Evolutionary conservation across 495 filamentous ascomycete genomes (phyloP), one percentile per base, ranked within the genome.

Genomic region (Hyaloscypha hepaticicola): DNA sequence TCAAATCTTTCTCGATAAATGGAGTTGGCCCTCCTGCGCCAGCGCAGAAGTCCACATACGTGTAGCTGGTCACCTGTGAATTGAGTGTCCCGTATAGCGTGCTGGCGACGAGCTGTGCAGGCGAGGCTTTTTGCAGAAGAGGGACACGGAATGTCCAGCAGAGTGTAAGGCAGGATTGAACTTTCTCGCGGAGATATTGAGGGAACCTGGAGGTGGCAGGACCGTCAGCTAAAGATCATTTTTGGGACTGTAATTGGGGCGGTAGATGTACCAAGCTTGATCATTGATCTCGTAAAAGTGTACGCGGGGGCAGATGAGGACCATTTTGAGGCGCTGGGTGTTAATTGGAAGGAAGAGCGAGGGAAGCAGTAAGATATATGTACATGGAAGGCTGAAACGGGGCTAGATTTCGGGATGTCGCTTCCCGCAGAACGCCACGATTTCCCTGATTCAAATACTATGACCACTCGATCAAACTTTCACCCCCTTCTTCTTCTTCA

Each of bases 41-140:
- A 21, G 89, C 86, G 73, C 88, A 90, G 74, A 91, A 88, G 74
- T 93, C 90, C 58, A 91, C 82, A 63, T 89, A 84, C 21, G 80
- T 82, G 70, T 85, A 82, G 7, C 69, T 77, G 29, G 76, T 77
- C 1, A 78, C 69, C 45, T 75, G 70, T 31, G 52, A 26, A 28
- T 66, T 77, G 28, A 83, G 81, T 55, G 74, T 74, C 57, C 66
- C 68, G 19, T 76, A 74, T 26, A 88, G 77, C 41, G 83, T 75
- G 58, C 75, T 72, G 64, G 82, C 80, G 16, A 79, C 80, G 34
- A 80, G 65, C 2, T 70, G 72, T 45, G 81, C 80, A 7, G 82
- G 79, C 52, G 78, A 81, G 62, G 68, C 68, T 27, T 64, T 58
- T 66, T 85, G 82, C 8, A 83, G 67, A 41, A 79, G 14, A 28